A percentile compares a stretch with the other conserved stretches of the same genome.
phyloP scores from a whole-genome alignment of 2,329 filamentous ascomycete species.

The Biscogniauxia mediterranea region DNA sequence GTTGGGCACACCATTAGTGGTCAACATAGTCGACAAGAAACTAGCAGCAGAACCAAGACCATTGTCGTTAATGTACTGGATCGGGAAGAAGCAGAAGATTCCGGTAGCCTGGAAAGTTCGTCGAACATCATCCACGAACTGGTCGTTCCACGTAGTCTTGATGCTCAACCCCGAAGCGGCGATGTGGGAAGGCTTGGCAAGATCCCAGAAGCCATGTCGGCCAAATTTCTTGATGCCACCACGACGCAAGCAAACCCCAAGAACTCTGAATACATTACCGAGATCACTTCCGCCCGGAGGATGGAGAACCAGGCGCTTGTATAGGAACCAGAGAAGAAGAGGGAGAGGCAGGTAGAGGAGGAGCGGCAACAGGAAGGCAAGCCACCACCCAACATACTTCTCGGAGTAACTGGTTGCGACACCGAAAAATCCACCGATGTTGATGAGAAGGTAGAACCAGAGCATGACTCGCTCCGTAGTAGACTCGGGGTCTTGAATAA shows the following conservation, averaged over 20 bases:
- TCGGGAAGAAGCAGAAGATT: conserved; percentile 55
- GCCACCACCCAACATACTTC: conserved; percentile 50
- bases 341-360: conserved; percentile 45
- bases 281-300: conserved; percentile 46
- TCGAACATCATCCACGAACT: conserved; percentile 64
- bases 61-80: conserved; percentile 44
- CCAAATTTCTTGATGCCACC: conserved; percentile 40
- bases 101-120: conserved; percentile 59
- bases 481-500: conserved; percentile 66
- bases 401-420: conserved; percentile 53
- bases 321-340: conserved; percentile 41
- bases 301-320: conserved; percentile 42
- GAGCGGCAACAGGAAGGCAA: conserved; percentile 44
- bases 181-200: conserved; percentile 55
- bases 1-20: conserved; percentile 49
- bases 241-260: conserved; percentile 40
- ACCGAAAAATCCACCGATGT: conserved; percentile 51
- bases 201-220: conserved; percentile 55
- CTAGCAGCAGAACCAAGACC: conserved; percentile 50
- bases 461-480: conserved; percentile 66
- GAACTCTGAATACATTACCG: conserved; percentile 41
- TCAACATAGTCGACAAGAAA: conserved; percentile 47
- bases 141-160: conserved; percentile 57
- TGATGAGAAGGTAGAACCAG: conserved; percentile 59
- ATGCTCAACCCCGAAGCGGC: conserved; percentile 39